Base-by-base conservation (phyloP, 176 grass and related monocot species). In the Avena sativa region DNA sequence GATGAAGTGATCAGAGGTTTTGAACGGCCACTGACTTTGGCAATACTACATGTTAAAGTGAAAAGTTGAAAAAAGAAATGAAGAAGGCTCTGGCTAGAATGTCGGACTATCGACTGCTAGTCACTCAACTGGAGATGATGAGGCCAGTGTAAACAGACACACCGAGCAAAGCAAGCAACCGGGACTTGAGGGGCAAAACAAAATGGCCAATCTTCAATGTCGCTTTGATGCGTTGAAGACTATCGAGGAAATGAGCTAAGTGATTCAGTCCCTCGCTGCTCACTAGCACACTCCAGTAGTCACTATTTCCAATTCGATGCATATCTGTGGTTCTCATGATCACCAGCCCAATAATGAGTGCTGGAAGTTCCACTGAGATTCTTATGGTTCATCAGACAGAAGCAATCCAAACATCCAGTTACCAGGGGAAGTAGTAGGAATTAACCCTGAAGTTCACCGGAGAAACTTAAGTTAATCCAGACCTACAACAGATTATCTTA, bases 101-200 rank as follows among this genome's bases (percentile, higher is more conserved):
- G 30, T 68, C 49, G 16, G 64, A 40, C n/a, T n/a, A n/a, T n/a
- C n/a, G n/a, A n/a, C n/a, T n/a, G n/a, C 2, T 12, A 2, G 55
- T 65, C 46, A 61, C 23, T 66, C 10, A 4, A 13, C 1, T 17
- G 36, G 56, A 50, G 44, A 51, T 26, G 72, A 51, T 52, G 23
- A 21, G 8, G 46, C 47, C 40, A n/a, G n/a, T n/a, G n/a, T n/a
- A 13, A 36, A 36, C 34, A 36, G 32, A 34, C 34, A 36, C 64
- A 78, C 9, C 85, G 43, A 4, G 14, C 44, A 81, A 85, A 76
- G 34, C 34, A 36, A 67, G 40, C 69, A 70, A n/a, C 14, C 50
- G 12, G 65, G n/a, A n/a, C 51, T 52, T 44, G 53, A 78, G 81
- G 63, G 81, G 63, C 21, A n/a, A 30, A 55, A 19, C 84, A 79